Evolutionary conservation across 2,329 filamentous ascomycete genomes (phyloP).

Genomic region (Rutstroemia sp.): DNA sequence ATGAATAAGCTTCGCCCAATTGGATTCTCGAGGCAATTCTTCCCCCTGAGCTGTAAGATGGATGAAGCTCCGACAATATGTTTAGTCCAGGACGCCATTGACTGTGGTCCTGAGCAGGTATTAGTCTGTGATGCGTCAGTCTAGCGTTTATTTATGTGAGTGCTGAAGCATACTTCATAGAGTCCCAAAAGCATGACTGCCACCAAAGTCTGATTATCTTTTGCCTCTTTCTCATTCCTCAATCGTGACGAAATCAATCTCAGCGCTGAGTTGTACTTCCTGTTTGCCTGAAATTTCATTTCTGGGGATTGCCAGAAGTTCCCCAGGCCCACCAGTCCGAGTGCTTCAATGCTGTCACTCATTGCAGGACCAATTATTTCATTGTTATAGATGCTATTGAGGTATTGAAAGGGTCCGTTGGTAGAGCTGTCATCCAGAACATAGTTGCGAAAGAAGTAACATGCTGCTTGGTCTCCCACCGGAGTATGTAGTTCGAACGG

Average conservation of each 20-base stretch:
- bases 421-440: conserved; percentile 13
- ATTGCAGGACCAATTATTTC: conserved; percentile 37
- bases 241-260: conserved; percentile 14
- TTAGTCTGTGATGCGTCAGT: conserved; percentile 17
- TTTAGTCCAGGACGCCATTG: conserved; percentile 44
- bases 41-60: conserved; percentile 42
- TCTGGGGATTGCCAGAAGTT: conserved; percentile 19
- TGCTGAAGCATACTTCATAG: conserved; percentile 31
- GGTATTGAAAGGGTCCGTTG: conserved; percentile 20
- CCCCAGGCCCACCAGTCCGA: conserved; percentile 21
- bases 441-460: conserved; percentile 26
- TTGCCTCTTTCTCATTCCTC: conserved; percentile 16
- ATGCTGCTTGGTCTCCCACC: conserved; percentile 20
- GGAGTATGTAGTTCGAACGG: conserved; percentile 3
- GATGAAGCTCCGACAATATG: conserved; percentile 46
- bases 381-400: conserved; percentile 27
- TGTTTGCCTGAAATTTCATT: conserved; percentile 11
- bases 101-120: conserved; percentile 29
- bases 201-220: conserved; percentile 22
- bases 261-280: conserved; percentile 20
- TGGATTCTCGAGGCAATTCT: conserved; percentile 38
- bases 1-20: conserved; percentile 46
- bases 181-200: conserved; percentile 23
- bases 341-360: conserved; percentile 16
- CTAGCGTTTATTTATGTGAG: conserved; percentile 38